Evolutionary conservation across 495 filamentous ascomycete genomes (phyloP).

Genomic region (Aspergillus diversus): DNA sequence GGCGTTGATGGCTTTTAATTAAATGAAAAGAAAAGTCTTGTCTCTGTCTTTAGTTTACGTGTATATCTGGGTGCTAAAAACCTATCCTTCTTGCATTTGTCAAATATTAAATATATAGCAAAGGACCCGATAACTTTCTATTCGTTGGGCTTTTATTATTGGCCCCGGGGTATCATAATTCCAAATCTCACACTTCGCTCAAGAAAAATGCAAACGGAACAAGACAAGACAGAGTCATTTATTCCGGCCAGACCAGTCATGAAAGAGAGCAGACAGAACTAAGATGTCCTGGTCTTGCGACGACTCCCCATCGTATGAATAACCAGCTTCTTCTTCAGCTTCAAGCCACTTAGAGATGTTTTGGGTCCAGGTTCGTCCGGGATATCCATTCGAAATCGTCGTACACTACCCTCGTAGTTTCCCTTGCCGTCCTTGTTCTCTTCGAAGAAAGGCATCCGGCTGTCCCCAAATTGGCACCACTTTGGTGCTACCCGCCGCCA

Average conservation of each 20-base stretch:
- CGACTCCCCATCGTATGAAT: conserved; percentile 12
- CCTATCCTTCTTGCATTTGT: too few relatives aligned
- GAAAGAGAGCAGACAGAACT: conserved; percentile 5
- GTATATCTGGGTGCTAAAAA: too few relatives aligned
- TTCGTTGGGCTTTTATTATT: background rate
- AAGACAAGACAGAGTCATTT: background rate
- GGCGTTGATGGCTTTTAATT: too few relatives aligned
- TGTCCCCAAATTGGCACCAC: conserved; percentile 40
- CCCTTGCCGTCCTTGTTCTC: conserved; percentile 41
- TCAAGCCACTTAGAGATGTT: conserved; percentile 18
- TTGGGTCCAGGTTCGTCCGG: conserved; percentile 32
- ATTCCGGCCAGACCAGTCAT: background rate
- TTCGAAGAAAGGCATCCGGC: conserved; percentile 46
- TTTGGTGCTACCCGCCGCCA: conserved; percentile 49
- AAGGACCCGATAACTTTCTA: background rate
- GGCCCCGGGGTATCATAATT: conserved; percentile 13
- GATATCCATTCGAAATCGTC: conserved; percentile 54
- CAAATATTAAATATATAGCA: too few relatives aligned
- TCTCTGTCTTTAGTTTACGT: too few relatives aligned
- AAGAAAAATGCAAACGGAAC: conserved; percentile 1
- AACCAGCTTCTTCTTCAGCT: conserved; percentile 21
- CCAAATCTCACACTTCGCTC: conserved; percentile 4
- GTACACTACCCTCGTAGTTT: conserved; percentile 50
- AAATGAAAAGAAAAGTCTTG: too few relatives aligned
- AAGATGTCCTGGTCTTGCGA: conserved; percentile 9